These are phyloP conservation scores for Russula dissimulans DNA, from an alignment of 768 basidiomycete genomes.

Conservation along the genomic window DNA sequence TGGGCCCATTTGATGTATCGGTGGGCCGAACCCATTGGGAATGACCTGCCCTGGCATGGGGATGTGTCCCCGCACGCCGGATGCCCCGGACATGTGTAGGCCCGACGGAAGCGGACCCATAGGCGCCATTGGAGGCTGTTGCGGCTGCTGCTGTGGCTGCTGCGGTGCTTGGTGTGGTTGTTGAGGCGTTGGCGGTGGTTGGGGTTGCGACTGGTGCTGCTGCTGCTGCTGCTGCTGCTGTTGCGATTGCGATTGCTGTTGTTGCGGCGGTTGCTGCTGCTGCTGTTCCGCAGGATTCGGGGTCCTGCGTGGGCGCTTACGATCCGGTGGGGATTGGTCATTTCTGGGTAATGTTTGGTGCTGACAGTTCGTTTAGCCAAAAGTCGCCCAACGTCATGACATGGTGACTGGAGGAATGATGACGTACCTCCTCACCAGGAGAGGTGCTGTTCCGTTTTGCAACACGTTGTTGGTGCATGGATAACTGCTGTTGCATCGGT, in stretches of 20 bases:
- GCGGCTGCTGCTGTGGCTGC: slow-evolving; percentile 39
- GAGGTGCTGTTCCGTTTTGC: slow-evolving; percentile 30
- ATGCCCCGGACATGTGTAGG: slow-evolving; percentile 22
- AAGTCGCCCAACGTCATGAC: neutral
- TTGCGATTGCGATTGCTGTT: slow-evolving; percentile 12
- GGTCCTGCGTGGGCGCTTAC: slow-evolving; percentile 28
- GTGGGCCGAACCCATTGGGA: slow-evolving; percentile 7
- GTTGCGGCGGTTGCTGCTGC: slow-evolving; percentile 25
- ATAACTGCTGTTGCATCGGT: slow-evolving; percentile 22
- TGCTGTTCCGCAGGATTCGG: slow-evolving; percentile 23
- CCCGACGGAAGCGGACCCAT: slow-evolving; percentile 30
- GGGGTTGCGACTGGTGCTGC: slow-evolving; percentile 13
- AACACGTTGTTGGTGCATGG: slow-evolving; percentile 38
- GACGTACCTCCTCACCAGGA: slow-evolving; percentile 28
- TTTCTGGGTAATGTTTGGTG: slow-evolving; percentile 24
- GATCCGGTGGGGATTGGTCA: slow-evolving; percentile 27
- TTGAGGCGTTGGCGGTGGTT: slow-evolving; percentile 9
- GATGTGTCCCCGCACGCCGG: slow-evolving; percentile 29
- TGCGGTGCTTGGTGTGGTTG: slow-evolving; percentile 23
- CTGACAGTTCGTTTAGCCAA: slow-evolving; percentile 13
- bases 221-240: slow-evolving; percentile 25
- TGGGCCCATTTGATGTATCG: slow-evolving; percentile 10
- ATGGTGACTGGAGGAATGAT: neutral
- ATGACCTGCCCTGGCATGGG: slow-evolving; percentile 31
- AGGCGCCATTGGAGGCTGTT: slow-evolving; percentile 32